These are phyloP conservation scores for Fusarium sarcochroum DNA, from an alignment of 2,329 filamentous ascomycete genomes.

Conservation along the genomic window DNA sequence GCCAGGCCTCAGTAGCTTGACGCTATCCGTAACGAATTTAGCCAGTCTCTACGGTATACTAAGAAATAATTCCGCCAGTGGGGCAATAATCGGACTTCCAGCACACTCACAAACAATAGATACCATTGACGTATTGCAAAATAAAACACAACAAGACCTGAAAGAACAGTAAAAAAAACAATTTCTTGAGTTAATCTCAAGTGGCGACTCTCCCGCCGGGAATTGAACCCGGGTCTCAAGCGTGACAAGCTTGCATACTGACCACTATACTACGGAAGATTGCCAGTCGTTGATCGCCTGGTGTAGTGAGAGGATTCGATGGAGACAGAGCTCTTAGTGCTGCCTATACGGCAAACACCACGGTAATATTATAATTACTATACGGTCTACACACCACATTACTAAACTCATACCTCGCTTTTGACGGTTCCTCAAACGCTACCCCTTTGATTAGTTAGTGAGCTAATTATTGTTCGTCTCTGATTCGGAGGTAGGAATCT, in stretches of 20 bases:
- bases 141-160: too few species aligned
- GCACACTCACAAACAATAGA: too few species aligned
- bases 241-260: conserved; percentile 2
- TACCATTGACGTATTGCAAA: too few species aligned
- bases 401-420: too few species aligned
- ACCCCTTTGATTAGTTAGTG: rapidly evolving
- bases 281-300: background rate
- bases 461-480: background rate
- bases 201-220: conserved; percentile 33
- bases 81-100: too few species aligned
- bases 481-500: background rate
- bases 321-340: rapidly evolving
- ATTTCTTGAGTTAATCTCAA: background rate
- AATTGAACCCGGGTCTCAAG: conserved; percentile 5
- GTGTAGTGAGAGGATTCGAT: conserved; percentile 20
- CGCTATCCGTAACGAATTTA: too few species aligned
- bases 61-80: too few species aligned
- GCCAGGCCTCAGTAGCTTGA: too few species aligned
- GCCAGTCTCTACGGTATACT: too few species aligned
- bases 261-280: conserved; percentile 5
- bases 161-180: background rate
- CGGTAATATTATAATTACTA: background rate
- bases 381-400: background rate
- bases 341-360: rapidly evolving
- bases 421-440: too few species aligned